Percentiles rank a stretch among this genome's conserved stretches.
These are phyloP conservation scores for Colletotrichum filicis DNA, from an alignment of 2,329 filamentous ascomycete species.

Conservation along the genomic window DNA sequence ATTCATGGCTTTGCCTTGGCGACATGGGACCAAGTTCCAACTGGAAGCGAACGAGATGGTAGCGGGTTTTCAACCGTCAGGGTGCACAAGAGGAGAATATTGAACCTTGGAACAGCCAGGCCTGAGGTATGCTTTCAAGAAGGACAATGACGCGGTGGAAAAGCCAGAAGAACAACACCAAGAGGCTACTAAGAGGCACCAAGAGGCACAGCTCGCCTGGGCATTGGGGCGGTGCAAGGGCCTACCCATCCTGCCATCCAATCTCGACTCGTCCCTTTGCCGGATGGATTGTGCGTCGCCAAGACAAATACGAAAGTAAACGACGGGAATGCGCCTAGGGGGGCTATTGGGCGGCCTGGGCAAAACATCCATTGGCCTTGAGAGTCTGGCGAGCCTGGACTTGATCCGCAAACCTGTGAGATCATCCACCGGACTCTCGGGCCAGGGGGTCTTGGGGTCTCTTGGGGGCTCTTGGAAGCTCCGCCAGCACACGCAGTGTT, in stretches of 20 bases:
- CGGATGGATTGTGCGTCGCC: neutral
- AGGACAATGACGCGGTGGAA: conserved; percentile 23
- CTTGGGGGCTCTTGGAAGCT: neutral
- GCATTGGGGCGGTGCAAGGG: conserved; percentile 32
- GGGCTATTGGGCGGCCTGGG: conserved; percentile 15
- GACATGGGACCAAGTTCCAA: neutral
- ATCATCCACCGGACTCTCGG: conserved; percentile 18
- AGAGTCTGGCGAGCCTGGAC: conserved; percentile 27
- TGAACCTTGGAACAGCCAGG: too few relatives aligned
- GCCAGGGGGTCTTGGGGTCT: conserved; percentile 10
- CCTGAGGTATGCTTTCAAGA: conserved; percentile 10
- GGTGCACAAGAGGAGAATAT: too few relatives aligned
- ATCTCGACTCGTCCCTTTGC: conserved; percentile 14
- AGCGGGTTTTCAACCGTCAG: too few relatives aligned
- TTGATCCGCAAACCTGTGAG: conserved; percentile 15
- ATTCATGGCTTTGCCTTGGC: conserved; percentile 1
- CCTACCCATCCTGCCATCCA: conserved; percentile 17
- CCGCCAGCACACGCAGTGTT: neutral
- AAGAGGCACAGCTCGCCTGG: conserved; percentile 25
- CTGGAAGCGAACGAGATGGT: neutral
- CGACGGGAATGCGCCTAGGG: conserved; percentile 22
- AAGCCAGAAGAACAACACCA: neutral
- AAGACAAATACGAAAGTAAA: conserved; percentile 22
- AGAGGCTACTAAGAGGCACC: neutral
- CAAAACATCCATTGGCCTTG: conserved; percentile 25